Conservation (phyloP, 2,329 filamentous ascomycete genomes). For the Pyrenochaeta sp. region DNA sequence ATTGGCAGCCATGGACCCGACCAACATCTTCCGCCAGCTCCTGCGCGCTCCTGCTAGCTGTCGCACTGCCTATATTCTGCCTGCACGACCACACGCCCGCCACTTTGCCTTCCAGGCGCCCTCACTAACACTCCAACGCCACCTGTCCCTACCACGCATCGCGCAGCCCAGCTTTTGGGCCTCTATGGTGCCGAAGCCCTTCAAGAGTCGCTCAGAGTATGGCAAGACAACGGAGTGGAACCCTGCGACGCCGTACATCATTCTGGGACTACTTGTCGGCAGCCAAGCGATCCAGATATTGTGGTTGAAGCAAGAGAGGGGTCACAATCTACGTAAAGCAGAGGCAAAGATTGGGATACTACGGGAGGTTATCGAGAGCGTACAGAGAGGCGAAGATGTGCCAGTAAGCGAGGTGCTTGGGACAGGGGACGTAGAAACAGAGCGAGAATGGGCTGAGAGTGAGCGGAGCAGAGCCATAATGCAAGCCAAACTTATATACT, state of each 20-base stretch:
- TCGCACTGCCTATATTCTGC: constrained; percentile 24
- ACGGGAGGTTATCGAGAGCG: constrained; percentile 71
- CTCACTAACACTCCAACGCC: constrained; percentile 23
- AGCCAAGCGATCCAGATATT: constrained; percentile 97
- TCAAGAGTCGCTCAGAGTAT: constrained; percentile 21
- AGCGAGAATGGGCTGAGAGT: constrained; percentile 90
- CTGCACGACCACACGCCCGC: constrained; percentile 29
- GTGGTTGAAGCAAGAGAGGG: constrained; percentile 76
- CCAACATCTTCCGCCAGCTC: constrained; percentile 33
- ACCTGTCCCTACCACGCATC: constrained; percentile 45
- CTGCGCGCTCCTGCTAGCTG: constrained; percentile 34
- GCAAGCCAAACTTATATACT: constrained; percentile 12
- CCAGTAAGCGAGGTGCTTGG: constrained; percentile 86
- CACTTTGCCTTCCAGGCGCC: constrained; percentile 30
- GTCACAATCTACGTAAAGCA: constrained; percentile 75
- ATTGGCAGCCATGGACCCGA: constrained; percentile 32
- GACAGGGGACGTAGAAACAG: constrained; percentile 76
- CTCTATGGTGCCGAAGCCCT: constrained; percentile 46
- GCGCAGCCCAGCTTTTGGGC: constrained; percentile 49
- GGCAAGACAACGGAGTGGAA: constrained; percentile 52
- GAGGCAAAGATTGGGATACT: constrained; percentile 81
- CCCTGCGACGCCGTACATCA: constrained; percentile 72
- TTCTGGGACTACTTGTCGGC: constrained; percentile 79
- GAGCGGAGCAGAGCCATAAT: constrained; percentile 38
- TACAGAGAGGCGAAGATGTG: constrained; percentile 45